Evolutionary conservation across 176 grass and related monocot genomes (phyloP).

Genomic region (Chloris gayana): DNA sequence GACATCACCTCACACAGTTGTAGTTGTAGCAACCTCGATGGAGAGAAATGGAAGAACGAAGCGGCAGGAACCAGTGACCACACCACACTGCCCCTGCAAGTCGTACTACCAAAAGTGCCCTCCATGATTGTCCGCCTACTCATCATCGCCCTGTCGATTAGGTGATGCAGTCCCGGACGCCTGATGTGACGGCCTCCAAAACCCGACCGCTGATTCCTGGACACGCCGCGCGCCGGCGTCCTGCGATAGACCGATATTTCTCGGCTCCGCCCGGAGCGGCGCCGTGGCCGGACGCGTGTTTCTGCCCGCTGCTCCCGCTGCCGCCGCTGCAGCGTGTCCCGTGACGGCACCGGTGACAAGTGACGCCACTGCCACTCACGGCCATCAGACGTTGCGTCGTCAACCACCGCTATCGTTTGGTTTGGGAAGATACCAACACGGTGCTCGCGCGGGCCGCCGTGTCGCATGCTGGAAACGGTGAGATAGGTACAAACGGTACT

Average conservation of each 20-base stretch:
- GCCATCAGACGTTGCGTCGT: too few relatives aligned
- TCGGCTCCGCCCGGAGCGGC: too few relatives aligned
- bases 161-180: neutral
- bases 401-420: neutral
- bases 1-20: too few relatives aligned
- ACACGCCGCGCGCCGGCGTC: neutral
- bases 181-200: neutral
- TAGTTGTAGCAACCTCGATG: neutral
- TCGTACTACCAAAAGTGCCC: neutral
- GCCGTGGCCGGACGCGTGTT: neutral
- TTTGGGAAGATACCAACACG: neutral
- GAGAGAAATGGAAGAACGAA: neutral
- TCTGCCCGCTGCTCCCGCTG: too few relatives aligned
- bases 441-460: neutral
- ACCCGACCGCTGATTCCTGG: neutral
- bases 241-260: slow-evolving; percentile 33
- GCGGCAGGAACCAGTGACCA: neutral
- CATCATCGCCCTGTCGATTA: neutral
- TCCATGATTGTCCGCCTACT: neutral
- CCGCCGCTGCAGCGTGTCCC: neutral
- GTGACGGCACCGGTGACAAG: neutral
- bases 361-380: too few relatives aligned
- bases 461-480: too few relatives aligned
- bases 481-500: too few relatives aligned
- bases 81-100: neutral